Evolutionary conservation across 2,329 filamentous ascomycete genomes (phyloP).

Genomic region (Alternaria rosae): DNA sequence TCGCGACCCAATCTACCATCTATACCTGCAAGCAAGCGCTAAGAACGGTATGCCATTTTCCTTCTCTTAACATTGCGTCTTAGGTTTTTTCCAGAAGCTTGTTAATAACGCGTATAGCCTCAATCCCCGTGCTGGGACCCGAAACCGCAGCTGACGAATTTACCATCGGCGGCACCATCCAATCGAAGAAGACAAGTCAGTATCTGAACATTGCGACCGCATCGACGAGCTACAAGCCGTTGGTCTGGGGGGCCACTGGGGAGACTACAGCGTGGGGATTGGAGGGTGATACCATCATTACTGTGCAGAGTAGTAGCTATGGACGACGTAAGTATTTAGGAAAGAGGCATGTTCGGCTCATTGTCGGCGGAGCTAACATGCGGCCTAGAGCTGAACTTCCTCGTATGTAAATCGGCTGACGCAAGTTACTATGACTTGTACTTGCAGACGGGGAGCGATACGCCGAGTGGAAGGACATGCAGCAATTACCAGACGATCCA

Average conservation of each 20-base stretch:
- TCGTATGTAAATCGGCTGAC: conserved; percentile 55
- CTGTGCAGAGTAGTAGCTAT: conserved; percentile 53
- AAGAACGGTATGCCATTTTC: conserved; percentile 45
- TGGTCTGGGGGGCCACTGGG: conserved; percentile 54
- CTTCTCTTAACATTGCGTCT: not conserved
- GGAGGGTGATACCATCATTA: conserved; percentile 59
- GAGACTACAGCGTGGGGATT: conserved; percentile 61
- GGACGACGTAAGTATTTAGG: conserved; percentile 49
- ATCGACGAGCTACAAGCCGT: conserved; percentile 61
- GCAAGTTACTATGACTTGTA: conserved; percentile 60
- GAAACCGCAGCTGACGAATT: conserved; percentile 59
- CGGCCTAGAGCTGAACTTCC: conserved; percentile 57
- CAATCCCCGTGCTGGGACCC: conserved; percentile 61
- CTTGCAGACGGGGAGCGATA: conserved; percentile 61
- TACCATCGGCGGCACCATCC: conserved; percentile 59
- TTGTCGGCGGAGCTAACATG: not conserved
- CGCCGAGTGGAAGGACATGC: conserved; percentile 59
- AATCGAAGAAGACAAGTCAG: conserved; percentile 57
- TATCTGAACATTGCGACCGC: conserved; percentile 59
- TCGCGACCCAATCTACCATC: conserved; percentile 60
- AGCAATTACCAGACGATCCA: conserved; percentile 65
- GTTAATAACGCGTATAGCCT: conserved; percentile 28
- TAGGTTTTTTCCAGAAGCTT: not conserved
- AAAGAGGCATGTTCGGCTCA: not conserved
- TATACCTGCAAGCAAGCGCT: conserved; percentile 60